A percentile compares a stretch with the other conserved stretches of the same genome.
These are phyloP conservation scores for Saturnispora serradocipensis DNA, from an alignment of 805 yeast genomes.

Conservation along the genomic window DNA sequence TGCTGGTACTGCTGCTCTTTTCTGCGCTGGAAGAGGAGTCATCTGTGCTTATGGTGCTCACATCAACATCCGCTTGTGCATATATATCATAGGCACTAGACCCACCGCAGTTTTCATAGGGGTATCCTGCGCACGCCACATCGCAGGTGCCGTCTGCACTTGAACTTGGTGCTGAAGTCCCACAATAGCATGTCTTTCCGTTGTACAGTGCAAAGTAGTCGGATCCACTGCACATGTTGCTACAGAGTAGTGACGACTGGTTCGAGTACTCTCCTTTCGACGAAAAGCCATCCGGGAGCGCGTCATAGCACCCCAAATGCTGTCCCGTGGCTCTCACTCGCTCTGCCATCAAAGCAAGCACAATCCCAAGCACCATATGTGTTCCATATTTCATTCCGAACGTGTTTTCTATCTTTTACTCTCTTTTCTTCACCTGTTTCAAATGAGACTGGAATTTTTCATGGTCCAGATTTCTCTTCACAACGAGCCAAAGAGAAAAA, in stretches of 20 bases:
- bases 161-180: slow-evolving; percentile 33
- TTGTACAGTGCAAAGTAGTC: slow-evolving; percentile 42
- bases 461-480: not conserved
- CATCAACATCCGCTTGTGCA: slow-evolving; percentile 25
- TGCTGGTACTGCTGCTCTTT: slow-evolving; percentile 4
- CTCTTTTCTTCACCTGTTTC: not conserved
- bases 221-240: slow-evolving; percentile 30
- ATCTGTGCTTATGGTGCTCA: slow-evolving; percentile 12
- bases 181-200: slow-evolving; percentile 62
- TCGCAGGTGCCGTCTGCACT: not conserved
- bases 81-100: slow-evolving; percentile 31
- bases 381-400: not conserved
- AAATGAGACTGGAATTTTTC: not conserved
- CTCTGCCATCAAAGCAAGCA: not conserved
- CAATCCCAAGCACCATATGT: not conserved
- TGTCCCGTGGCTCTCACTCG: slow-evolving; percentile 6
- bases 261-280: slow-evolving; percentile 40
- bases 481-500: not conserved
- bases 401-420: not conserved
- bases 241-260: slow-evolving; percentile 55
- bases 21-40: not conserved
- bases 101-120: slow-evolving; percentile 52
- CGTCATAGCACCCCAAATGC: slow-evolving; percentile 32
- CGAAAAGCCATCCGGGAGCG: slow-evolving; percentile 29
- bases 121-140: slow-evolving; percentile 51